Base-by-base conservation (phyloP, 2,329 filamentous ascomycete genomes). In the Aspergillus piperis region DNA sequence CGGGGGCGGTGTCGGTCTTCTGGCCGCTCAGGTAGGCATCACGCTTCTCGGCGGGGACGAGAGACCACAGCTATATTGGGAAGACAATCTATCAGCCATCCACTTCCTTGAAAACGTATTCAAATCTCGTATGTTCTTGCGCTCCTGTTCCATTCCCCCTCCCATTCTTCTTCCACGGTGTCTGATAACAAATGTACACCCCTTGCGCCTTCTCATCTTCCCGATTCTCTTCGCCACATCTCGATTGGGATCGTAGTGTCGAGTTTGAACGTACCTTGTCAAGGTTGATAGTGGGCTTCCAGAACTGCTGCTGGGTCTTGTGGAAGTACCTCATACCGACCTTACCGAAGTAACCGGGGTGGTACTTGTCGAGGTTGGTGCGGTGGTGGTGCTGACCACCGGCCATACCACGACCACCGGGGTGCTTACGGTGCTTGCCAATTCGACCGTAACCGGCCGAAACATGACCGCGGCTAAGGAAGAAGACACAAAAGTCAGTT, bases 331-430 rank as follows among this genome's bases (percentile, higher is more conserved):
- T 86, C 90, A 94, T 94, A 84, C 90, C 90, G 73, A 94, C 91
- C 86, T 97, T 96, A 84, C 92, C 92, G 83, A 97, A 98, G 91
- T 98, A 98, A 92, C 95, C 95, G 67, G 94, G 92, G 80, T 96
- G 91, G 89, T 94, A 92, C 84, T 94, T 93, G 81, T 91, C 89
- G 76, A 92, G 84, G 85, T 96, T 96, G 78, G 91, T 96, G 72
- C 91, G 84, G 88, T 96, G 92, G 85, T 99, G 95, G 86, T 99
- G 95, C 85, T 97, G 92, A 88, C 93, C 94, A 96, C 95, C 94
- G 81, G 95, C 95, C 84, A 91, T 91, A 88, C 87, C 87, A 78
- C 87, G 86, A 85, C 86, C 87, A 87, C 87, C 87, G 77, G 87
- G 87, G 76, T 88, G 85, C 89, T 99, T 98, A 80, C 95, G 87